Conservation (phyloP, 257 asterid species). For the Lavandula angustifolia region DNA sequence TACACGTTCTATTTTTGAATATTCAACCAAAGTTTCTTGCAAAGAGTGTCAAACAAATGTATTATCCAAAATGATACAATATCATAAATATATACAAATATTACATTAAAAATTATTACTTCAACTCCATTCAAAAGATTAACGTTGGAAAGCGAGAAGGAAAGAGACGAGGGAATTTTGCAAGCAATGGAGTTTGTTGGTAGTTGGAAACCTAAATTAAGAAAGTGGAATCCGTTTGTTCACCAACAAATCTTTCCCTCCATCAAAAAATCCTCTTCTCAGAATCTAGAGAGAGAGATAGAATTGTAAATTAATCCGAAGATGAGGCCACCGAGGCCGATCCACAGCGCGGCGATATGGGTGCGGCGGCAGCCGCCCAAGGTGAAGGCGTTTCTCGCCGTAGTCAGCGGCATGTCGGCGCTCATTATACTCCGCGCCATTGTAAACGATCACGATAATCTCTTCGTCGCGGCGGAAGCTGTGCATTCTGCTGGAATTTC, state of each 20-base stretch:
- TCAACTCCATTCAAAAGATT: too few species aligned
- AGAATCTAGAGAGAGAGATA: conserved; percentile 18
- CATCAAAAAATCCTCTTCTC: not conserved
- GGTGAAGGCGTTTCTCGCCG: conserved; percentile 87
- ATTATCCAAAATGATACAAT: too few species aligned
- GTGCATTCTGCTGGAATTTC: conserved; percentile 87
- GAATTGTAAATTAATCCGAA: conserved; percentile 28
- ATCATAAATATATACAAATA: too few species aligned
- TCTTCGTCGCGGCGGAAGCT: conserved; percentile 91
- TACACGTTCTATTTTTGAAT: too few species aligned
- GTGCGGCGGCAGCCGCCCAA: conserved; percentile 92
- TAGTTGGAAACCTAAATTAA: too few species aligned
- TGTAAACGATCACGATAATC: conserved; percentile 93
- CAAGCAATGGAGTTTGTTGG: too few species aligned
- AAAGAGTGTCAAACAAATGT: too few species aligned
- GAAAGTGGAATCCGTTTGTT: not conserved
- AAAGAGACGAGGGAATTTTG: too few species aligned
- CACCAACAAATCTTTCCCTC: not conserved
- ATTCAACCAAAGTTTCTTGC: too few species aligned
- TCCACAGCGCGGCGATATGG: conserved; percentile 73
- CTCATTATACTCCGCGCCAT: conserved; percentile 86
- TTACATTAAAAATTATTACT: too few species aligned
- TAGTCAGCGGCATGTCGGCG: conserved; percentile 75
- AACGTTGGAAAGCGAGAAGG: too few species aligned
- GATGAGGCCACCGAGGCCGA: conserved; percentile 75